Evolutionary conservation across 2,329 filamentous ascomycete genomes (phyloP), one percentile per base, ranked within the genome.

Genomic region (Sporothrix phasma): DNA sequence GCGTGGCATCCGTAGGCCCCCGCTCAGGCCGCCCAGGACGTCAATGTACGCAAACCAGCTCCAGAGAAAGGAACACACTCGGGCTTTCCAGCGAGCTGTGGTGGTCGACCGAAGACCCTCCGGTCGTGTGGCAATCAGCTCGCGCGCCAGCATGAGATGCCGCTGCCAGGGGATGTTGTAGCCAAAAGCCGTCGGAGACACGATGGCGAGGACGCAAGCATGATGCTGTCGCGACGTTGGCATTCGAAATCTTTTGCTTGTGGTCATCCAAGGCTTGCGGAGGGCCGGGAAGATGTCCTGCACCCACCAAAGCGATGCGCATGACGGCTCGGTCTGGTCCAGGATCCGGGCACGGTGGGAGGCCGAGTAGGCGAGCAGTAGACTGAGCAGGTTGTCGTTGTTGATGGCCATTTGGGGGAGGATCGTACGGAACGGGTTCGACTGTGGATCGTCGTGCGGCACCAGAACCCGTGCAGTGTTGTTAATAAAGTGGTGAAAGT

Each of bases 31-130:
- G 26, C 89, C 90, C 63, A 94, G 77, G 1, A 94, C 85, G 71
- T 94, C 90, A 22, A 95, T 81, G 74, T 94, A 94, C 1, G 88
- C 88, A 68, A 94, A 88, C 90, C 90, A 95, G 65, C 88, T 85
- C 68, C 84, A 87, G 10, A 94, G 80, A 71, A 95, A 94, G 62
- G 88, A 87, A 62, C 86, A 81, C 63, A 89, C 79, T 70, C 84
- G 78, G n/a, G 70, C 86, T 79, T 70, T 81, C 70, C 63, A 79
- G 74, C 69, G 76, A 80, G 70, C 67, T 68, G 34, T 68, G 66
- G 31, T 83, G 80, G 10, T 84, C 80, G 22, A 85, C 84, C 72
- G 73, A 11, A 78, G 69, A 11, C 75, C 76, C 24, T 74, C 74
- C 3, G 77, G 73, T 6, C 88, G 84, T 3, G 85, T 82, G 15